These are phyloP conservation scores for Neurospora terricola DNA, from an alignment of 495 filamentous ascomycete species.

Conservation along the genomic window DNA sequence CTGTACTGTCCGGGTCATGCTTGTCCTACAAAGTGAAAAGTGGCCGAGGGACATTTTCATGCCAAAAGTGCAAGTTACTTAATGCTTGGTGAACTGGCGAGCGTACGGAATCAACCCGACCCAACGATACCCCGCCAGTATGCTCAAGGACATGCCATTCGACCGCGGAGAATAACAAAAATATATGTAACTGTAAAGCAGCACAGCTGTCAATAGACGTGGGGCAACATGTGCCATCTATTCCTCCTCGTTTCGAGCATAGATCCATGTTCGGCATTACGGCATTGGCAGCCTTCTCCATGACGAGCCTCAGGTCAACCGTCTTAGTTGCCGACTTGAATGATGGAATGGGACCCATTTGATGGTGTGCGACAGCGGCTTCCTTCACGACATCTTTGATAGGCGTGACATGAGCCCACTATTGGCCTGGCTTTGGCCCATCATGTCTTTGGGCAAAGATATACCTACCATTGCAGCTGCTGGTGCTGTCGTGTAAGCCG, in stretches of 20 bases:
- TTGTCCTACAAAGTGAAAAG: neutral
- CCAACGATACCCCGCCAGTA: neutral
- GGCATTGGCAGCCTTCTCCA: neutral
- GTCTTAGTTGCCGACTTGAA: neutral
- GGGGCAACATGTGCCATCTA: neutral
- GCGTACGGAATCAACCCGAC: neutral
- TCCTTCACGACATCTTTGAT: neutral
- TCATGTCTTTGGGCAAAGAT: neutral
- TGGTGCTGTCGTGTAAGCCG: neutral
- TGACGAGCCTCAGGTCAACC: neutral
- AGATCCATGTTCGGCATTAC: neutral
- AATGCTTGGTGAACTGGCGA: neutral
- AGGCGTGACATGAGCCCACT: neutral
- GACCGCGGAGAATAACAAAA: neutral
- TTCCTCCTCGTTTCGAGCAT: neutral
- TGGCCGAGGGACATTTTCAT: neutral
- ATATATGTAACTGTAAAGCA: neutral
- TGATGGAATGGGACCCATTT: neutral
- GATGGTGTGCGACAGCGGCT: neutral
- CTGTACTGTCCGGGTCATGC: neutral
- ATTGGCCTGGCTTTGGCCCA: neutral
- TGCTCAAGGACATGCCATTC: neutral
- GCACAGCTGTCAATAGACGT: neutral
- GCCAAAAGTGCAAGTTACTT: neutral
- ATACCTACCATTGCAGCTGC: neutral